Base-by-base conservation (phyloP, 495 filamentous ascomycete species). In the Penicillium arizonense region DNA sequence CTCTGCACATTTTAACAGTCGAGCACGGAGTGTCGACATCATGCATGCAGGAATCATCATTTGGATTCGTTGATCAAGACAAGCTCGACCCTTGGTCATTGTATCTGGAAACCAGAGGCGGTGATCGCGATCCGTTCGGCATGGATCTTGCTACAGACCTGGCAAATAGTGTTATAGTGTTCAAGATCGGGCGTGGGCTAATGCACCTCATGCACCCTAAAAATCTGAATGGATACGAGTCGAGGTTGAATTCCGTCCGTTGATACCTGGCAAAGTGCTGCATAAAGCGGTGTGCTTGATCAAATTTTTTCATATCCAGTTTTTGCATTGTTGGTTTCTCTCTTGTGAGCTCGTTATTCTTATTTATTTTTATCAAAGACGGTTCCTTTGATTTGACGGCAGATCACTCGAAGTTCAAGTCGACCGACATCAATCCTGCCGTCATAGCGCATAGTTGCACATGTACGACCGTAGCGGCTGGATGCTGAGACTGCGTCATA, bases 251-350 rank as follows among this genome's bases (percentile, higher is more conserved):
- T 10, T 42, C 20, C 39, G 37, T 18, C 39, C 10, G 10, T 24
- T 23, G 20, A 12, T 1, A 33, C 5, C 30, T 21, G 18, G 18
- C 8, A n/a, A 52, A 21, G 18, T 32, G 24, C 30, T 42, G 38
- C 52, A 55, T 49, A 38, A 55, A 55, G 52, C 52, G 52, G 52
- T 55, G 45, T 36, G 44, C 26, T 23, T 6, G 7, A 28, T 24
- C 52, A 55, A 48, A 16, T 14, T 37, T 23, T 36, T 26, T 14
- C 30, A 43, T 11, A 36, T 37, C 37, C 30, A 40, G 8, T 4
- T 20, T 40, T 45, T 46, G 42, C 42, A 48, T 20, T 43, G 16
- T 34, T 12, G 21, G 44, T 26, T 16, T 18, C 12, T 38, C 37
- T 40, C 16, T 20, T 14, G 37, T 40, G 36, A 7, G 3, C 6